These are phyloP conservation scores for Fusarium floridanum DNA, from an alignment of 2,329 filamentous ascomycete species.

Conservation along the genomic window DNA sequence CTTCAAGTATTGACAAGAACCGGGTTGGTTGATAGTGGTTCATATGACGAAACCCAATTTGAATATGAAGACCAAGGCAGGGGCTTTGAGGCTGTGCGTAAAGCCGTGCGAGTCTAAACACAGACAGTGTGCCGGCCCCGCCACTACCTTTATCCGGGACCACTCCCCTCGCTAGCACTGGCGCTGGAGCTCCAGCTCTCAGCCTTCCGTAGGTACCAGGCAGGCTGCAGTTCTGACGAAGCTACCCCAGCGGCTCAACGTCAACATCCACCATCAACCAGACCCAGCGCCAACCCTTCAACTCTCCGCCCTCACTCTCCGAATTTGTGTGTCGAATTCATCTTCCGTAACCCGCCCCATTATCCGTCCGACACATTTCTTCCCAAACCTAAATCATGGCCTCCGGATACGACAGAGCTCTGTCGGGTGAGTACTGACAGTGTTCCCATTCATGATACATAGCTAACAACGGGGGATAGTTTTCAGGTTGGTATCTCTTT, in stretches of 20 bases:
- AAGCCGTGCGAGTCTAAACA: neutral
- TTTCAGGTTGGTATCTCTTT: conserved; percentile 74
- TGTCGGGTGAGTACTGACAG: conserved; percentile 82
- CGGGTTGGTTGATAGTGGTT: neutral
- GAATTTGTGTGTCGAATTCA: conserved; percentile 14
- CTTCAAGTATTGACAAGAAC: neutral
- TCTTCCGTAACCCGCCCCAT: neutral
- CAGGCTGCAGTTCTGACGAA: conserved; percentile 58
- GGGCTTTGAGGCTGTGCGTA: neutral
- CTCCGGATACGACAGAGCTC: conserved; percentile 98
- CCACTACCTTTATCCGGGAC: conserved; percentile 49
- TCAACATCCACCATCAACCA: conserved; percentile 38
- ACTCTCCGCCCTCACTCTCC: conserved; percentile 23
- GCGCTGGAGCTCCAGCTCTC: conserved; percentile 48
- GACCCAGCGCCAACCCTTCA: conserved; percentile 33
- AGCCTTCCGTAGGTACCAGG: conserved; percentile 46
- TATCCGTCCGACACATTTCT: conserved; percentile 2
- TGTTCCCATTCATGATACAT: conserved; percentile 49
- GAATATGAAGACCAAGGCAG: neutral
- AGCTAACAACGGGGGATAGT: conserved; percentile 71
- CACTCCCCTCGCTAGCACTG: conserved; percentile 14
- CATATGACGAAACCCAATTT: neutral
- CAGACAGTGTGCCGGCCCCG: conserved; percentile 34
- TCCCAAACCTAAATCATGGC: conserved; percentile 68
- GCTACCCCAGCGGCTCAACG: conserved; percentile 48